These are phyloP conservation scores for Amniculicola lignicola DNA, from an alignment of 495 filamentous ascomycete genomes.

Conservation along the genomic window DNA sequence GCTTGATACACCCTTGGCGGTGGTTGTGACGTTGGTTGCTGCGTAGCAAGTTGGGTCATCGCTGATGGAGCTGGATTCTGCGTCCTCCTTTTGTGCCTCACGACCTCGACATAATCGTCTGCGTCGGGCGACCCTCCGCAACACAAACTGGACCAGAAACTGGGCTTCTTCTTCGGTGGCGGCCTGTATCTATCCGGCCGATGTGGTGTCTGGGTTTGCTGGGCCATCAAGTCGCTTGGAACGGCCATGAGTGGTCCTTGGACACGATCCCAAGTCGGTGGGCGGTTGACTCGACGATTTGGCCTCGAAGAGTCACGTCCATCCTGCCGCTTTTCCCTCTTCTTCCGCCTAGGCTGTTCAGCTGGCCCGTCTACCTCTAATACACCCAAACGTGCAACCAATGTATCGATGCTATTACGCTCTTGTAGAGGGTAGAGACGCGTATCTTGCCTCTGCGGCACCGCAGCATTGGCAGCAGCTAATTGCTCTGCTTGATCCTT, in stretches of 20 bases:
- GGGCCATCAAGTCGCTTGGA: conserved; percentile 27
- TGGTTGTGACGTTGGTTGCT: conserved; percentile 5
- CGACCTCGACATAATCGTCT: conserved; percentile 45
- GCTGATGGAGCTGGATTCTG: no score
- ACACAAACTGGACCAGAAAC: conserved; percentile 36
- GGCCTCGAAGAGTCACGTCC: conserved; percentile 33
- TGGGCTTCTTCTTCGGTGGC: conserved; percentile 31
- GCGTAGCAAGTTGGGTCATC: conserved; percentile 3
- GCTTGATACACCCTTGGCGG: neutral
- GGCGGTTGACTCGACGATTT: conserved; percentile 13
- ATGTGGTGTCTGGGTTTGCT: conserved; percentile 8
- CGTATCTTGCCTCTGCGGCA: conserved; percentile 21
- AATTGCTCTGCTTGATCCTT: conserved; percentile 69
- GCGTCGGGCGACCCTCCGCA: conserved; percentile 37
- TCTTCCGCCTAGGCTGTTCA: neutral
- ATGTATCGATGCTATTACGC: conserved; percentile 75
- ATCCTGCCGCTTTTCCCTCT: conserved; percentile 19
- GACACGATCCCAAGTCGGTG: conserved; percentile 42
- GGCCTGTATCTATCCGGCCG: conserved; percentile 1
- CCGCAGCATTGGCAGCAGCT: conserved; percentile 19
- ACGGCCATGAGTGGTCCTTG: conserved; percentile 43
- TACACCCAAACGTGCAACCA: conserved; percentile 74
- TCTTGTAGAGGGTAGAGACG: conserved; percentile 49
- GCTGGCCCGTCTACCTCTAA: conserved; percentile 54
- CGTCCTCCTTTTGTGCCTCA: conserved; percentile 38